Base-by-base conservation (phyloP, 306 rosid genomes). In the Cyclanthera cordifolia region DNA sequence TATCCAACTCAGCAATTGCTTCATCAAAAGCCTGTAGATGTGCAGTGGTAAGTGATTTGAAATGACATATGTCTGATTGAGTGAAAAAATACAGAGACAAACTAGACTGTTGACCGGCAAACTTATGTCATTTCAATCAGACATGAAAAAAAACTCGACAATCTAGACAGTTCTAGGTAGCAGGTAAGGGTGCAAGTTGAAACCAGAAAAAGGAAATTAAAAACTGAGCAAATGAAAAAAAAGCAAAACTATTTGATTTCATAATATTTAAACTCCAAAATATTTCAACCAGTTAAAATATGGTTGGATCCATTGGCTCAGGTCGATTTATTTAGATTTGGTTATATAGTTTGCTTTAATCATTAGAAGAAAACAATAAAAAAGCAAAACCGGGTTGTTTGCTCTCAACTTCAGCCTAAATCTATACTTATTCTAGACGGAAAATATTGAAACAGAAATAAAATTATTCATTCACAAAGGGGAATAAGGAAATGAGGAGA, bases 1-100 rank as follows among this genome's bases (percentile, higher is more conserved):
- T 90, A 76, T 94, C 99, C 87, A 90, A 88, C 80, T 90, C 97
- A 53, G 97, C 99, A 60, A 94, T 94, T 6, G 99, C 99, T 82
- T 94, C 99, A 60, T 94, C 99, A 72, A 94, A 90, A 30, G 99
- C 97, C 99, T 94, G 72, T 14, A 53, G 28, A 71, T 66, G 53
- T 7, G 8, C 28, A 27, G 14, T 23, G 43, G 16, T 56, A 19
- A 14, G 9, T 67, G 25, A 45, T 13, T 32, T 46, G 43, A 28
- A 66, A 25, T 6, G 41, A 14, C 21, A 7, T 7, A 45, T 21
- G 19, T 39, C 19, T 63, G 17, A 34, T 49, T 37, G 0, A 0
- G 21, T n/a, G 43, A 5, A 27, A 56, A 15, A 58, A 4, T 19
- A 10, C 11, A 24, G 53, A 45, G 41, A 46, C 54, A 46, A 8